Conservation (phyloP, 176 grass and related monocot species). For the Dendrocalamus sinicus region DNA sequence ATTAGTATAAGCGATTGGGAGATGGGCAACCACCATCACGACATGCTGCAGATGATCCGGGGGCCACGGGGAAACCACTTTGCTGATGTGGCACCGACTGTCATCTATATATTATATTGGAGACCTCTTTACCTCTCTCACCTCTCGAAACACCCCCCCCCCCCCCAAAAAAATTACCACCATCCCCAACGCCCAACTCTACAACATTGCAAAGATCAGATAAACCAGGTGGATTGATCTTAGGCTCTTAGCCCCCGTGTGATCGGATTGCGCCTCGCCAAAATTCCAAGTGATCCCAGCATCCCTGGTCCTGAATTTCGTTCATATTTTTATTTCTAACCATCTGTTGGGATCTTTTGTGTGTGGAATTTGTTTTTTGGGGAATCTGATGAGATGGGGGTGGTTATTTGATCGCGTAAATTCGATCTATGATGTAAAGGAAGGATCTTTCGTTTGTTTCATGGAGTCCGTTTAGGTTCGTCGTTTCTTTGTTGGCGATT, state of each 20-base stretch:
- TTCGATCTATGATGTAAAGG: not conserved
- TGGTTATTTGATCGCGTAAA: not conserved
- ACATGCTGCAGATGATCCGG: not conserved
- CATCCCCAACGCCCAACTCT: not conserved
- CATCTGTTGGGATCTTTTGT: not conserved
- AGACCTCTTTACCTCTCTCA: not conserved
- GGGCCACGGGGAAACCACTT: not conserved
- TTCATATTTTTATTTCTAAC: constrained; percentile 6
- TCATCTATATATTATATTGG: not conserved
- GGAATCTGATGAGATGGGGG: not conserved
- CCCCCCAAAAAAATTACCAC: not conserved
- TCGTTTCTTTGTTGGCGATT: not conserved
- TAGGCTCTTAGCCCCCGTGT: not conserved
- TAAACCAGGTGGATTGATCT: not conserved
- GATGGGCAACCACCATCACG: too few relatives aligned
- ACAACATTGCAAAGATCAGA: constrained; percentile 3
- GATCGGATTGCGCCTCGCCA: not conserved
- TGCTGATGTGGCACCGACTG: constrained; percentile 8
- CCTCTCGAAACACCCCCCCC: not conserved
- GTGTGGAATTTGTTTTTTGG: not conserved
- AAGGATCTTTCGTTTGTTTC: constrained; percentile 5
- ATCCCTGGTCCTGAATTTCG: not conserved
- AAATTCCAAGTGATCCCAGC: constrained; percentile 29
- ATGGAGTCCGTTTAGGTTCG: not conserved
- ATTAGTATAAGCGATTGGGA: too few relatives aligned